Evolutionary conservation across 2,329 filamentous ascomycete species (phyloP), one percentile per base, ranked within the genome.

Genomic region (Fusarium scirpi): DNA sequence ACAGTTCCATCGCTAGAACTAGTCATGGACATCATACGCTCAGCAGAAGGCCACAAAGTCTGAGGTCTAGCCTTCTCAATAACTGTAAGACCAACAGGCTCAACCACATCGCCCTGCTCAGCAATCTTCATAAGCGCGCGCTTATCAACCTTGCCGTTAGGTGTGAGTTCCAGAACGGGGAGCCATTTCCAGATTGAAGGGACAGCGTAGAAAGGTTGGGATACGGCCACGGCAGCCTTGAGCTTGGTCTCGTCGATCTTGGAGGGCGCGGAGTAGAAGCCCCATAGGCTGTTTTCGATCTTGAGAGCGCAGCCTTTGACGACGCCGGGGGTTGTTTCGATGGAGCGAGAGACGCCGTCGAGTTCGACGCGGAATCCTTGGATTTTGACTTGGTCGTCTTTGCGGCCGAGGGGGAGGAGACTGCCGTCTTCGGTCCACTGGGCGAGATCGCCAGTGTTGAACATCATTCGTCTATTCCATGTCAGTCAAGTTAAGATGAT

Each of bases 401-500:
- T 71, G 16, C 67, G 67, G 3, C 67, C 67, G 16, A 70, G 67
- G 2, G 67, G 67, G 3, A 71, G 46, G 13, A 70, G 58, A 5
- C 67, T 71, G 4, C 67, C 67, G 13, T 71, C 67, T 12, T 64
- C 58, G 0, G 56, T 58, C 67, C 67, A 70, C 3, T 60, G 63
- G 2, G 54, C 67, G 4, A 70, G 46, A 52, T 70, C 67, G 0
- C 67, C 67, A 1, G 67, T 70, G 43, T 70, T 71, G 51, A 71
- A 70, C 63, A 70, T 70, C 69, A 79, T 80, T 4, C 78, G 80
- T 5, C 82, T 85, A 5, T 22, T 22, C 22, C 22, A 4, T 22
- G 22, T 22, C 5, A 22, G 22, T 22, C 5, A 22, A 22, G 22
- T 22, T 5, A 22, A 22, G 22, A 22, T 22, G 22, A 22, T 22